Evolutionary conservation across 108 stramenopile genomes (phyloP).

Genomic region (Mayamaea pseudoterrestris): DNA sequence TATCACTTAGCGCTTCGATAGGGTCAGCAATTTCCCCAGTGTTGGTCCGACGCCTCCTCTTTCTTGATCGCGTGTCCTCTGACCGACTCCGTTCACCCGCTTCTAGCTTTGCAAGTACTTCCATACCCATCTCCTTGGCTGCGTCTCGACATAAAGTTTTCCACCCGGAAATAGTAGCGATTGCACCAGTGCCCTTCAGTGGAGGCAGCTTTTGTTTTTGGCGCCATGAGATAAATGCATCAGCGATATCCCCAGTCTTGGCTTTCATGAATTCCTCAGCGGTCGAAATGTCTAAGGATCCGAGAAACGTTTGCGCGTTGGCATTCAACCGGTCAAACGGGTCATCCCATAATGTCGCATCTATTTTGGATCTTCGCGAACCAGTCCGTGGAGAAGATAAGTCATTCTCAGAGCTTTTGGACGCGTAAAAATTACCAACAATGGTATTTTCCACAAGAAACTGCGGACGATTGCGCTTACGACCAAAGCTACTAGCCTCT

Average conservation of each 20-base stretch:
- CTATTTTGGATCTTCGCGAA: too few relatives aligned
- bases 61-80: neutral
- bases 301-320: neutral
- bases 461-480: too few relatives aligned
- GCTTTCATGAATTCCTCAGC: conserved; percentile 17
- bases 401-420: too few relatives aligned
- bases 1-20: neutral
- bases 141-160: conserved; percentile 22
- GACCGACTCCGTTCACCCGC: neutral
- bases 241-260: conserved; percentile 19
- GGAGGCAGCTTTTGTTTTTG: conserved; percentile 8
- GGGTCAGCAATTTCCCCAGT: neutral
- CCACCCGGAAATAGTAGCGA: conserved; percentile 34
- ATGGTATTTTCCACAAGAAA: too few relatives aligned
- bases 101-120: neutral
- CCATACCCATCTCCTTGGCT: neutral
- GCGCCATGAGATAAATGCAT: conserved; percentile 17
- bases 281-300: conserved; percentile 10
- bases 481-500: too few relatives aligned
- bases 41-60: neutral
- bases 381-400: too few relatives aligned
- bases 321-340: conserved; percentile 3
- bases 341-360: too few relatives aligned
- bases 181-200: conserved; percentile 30
- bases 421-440: too few relatives aligned